Evolutionary conservation across 192 early-diverging fungal species (phyloP), one percentile per base, ranked within the genome.

Genomic region (Oehlia diaphana): DNA sequence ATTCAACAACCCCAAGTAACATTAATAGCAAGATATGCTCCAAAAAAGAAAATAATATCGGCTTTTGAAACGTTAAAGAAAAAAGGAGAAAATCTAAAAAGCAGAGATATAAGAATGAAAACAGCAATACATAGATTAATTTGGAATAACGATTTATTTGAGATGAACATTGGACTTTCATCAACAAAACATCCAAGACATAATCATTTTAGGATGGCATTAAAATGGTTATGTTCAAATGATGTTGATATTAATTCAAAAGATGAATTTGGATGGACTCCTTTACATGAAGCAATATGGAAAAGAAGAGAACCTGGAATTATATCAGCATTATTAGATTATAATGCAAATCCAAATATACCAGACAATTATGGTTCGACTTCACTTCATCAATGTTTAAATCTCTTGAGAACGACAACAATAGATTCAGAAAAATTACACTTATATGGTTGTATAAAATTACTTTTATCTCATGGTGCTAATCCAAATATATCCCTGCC

Each of bases 251-350:
- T 70, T 44, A 42, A 70, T 70, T 35, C 68, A n/a, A n/a, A 5
- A 2, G 68, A 70, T 42, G 35, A 70, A 44, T 70, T 70, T 39
- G 68, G 68, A n/a, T 70, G 68, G 68, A 70, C 68, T 21, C 19
- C 37, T n/a, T 42, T 70, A 21, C 68, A 70, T 70, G 68, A 70
- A 44, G 68, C 68, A 70, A 70, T 70, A n/a, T 70, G 68, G 68
- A 70, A 70, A 70, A 33, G 68, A 44, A 70, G 39, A 26, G 68
- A 70, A 42, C 39, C 68, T n/a, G 68, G 68, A 16, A 39, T 47
- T 12, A 70, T 70, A 42, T 70, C 39, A 23, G 68, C 68, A 21
- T 70, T 70, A 44, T 42, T 70, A 42, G 68, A 70, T 44, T 4
- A 70, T 44, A 70, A 70, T 70, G 68, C 68, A 19, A 44, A 70